Percentiles rank a stretch among this genome's conserved stretches.
Conservation (phyloP, 2,329 filamentous ascomycete species). For the Leptoxyphium fumago region DNA sequence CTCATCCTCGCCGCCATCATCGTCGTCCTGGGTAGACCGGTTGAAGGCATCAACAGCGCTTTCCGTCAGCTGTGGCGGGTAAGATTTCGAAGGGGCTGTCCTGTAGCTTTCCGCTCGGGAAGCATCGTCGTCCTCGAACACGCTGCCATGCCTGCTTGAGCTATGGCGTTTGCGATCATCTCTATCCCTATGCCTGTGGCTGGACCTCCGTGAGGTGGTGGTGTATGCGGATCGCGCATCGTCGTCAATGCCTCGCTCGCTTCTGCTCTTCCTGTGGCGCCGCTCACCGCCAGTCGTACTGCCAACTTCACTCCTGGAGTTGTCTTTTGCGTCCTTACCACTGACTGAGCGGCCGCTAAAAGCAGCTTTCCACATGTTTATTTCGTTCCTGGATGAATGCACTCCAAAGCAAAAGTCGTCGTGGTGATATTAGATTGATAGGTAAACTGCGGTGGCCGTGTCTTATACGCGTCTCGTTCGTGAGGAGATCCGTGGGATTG, state of each 20-base stretch:
- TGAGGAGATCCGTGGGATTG: too few species aligned
- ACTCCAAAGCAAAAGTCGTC: too few species aligned
- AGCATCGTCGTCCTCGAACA: background rate
- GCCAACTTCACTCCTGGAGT: slow-evolving; percentile 3
- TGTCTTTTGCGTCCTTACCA: slow-evolving; percentile 13
- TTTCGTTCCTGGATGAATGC: slow-evolving; percentile 3
- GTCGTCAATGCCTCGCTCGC: slow-evolving; percentile 11
- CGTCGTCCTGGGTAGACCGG: slow-evolving; percentile 7
- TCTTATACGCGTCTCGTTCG: too few species aligned
- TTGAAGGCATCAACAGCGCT: slow-evolving; percentile 19
- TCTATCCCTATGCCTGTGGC: slow-evolving; percentile 9
- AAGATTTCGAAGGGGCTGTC: background rate
- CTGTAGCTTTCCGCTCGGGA: slow-evolving; percentile 1
- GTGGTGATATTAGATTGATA: too few species aligned
- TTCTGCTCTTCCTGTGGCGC: slow-evolving; percentile 12
- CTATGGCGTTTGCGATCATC: slow-evolving; percentile 3
- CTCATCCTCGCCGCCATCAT: slow-evolving; percentile 14
- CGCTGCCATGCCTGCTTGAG: slow-evolving; percentile 3
- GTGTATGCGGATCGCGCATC: slow-evolving; percentile 21
- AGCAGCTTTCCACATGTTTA: slow-evolving; percentile 21
- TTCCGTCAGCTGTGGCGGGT: slow-evolving; percentile 17
- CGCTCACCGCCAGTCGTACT: background rate
- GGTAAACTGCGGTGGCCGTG: too few species aligned
- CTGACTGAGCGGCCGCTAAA: slow-evolving; percentile 20
- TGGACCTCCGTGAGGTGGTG: slow-evolving; percentile 21